Evolutionary conservation across 1,284 basidiomycete genomes (phyloP).

Genomic region (Caloboletus inedulis): DNA sequence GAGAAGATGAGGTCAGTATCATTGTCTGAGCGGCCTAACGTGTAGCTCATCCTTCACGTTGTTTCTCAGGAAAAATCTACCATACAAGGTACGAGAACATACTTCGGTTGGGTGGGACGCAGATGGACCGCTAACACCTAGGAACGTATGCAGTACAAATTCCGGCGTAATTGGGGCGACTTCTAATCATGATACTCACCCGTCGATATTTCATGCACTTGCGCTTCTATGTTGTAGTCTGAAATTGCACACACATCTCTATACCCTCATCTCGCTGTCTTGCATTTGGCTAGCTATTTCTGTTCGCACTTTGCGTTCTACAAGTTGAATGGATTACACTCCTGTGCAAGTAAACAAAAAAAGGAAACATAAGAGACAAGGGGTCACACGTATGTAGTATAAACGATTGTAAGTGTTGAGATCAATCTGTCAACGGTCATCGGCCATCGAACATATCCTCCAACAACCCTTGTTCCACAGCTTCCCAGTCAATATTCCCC

Average conservation of each 20-base stretch:
- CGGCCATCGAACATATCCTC: conserved; percentile 86
- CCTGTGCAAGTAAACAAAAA: background rate
- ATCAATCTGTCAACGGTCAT: conserved; percentile 20
- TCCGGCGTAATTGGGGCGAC: conserved; percentile 81
- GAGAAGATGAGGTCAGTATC: conserved; percentile 65
- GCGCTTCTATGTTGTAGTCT: conserved; percentile 2
- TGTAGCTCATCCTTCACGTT: conserved; percentile 2
- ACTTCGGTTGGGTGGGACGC: background rate
- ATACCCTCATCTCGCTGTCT: conserved; percentile 21
- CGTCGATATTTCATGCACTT: conserved; percentile 12
- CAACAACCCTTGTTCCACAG: conserved; percentile 75
- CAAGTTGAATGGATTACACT: conserved; percentile 9
- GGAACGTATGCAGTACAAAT: conserved; percentile 79
- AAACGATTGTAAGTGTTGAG: background rate
- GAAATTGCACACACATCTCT: conserved; percentile 26
- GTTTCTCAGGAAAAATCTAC: conserved; percentile 61
- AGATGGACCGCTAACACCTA: conserved; percentile 43
- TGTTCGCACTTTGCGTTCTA: background rate
- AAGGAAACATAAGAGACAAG: background rate
- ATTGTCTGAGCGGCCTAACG: background rate
- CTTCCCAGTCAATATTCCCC: conserved; percentile 82
- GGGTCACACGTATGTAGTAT: background rate
- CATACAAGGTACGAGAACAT: conserved; percentile 70
- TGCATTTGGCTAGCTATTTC: conserved; percentile 2
- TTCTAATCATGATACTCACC: conserved; percentile 46